Evolutionary conservation across 371 early-diverging fungal species (phyloP).

Genomic region (Thermomucor indicae-seudaticae): DNA sequence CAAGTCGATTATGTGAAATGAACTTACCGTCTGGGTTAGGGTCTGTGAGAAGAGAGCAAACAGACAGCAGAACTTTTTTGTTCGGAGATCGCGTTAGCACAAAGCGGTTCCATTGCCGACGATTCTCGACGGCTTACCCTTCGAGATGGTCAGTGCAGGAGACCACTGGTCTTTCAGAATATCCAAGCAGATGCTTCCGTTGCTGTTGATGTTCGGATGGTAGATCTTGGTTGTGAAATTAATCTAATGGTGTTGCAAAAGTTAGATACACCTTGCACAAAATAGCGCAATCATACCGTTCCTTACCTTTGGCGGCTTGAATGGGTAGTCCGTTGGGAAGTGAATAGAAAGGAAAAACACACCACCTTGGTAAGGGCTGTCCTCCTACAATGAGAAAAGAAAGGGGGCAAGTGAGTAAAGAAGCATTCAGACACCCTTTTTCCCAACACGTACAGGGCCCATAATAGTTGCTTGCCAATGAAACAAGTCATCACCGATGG

Average conservation of each 20-base stretch:
- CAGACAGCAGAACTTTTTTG: conserved; percentile 83
- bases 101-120: not conserved
- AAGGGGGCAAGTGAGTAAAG: not conserved
- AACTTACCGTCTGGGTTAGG: conserved; percentile 88
- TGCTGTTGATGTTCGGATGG: conserved; percentile 99
- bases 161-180: conserved; percentile 99
- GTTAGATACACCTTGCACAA: not conserved
- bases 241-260: conserved; percentile 43
- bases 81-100: not conserved
- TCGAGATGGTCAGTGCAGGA: conserved; percentile 97
- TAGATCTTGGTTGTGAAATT: conserved; percentile 97
- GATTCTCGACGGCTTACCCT: conserved; percentile 57
- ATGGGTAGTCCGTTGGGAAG: conserved; percentile 99
- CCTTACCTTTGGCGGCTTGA: conserved; percentile 96
- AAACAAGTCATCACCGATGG: conserved; percentile 83
- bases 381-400: conserved; percentile 26
- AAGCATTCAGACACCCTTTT: not conserved
- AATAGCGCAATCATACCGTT: not conserved
- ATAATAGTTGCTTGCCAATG: conserved; percentile 98
- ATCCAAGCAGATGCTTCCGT: conserved; percentile 98
- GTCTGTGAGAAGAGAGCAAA: conserved; percentile 97
- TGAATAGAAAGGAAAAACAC: conserved; percentile 98
- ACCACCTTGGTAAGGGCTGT: conserved; percentile 82
- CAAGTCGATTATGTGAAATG: not conserved
- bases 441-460: conserved; percentile 75